Conservation (phyloP, 2,329 filamentous ascomycete genomes). For the Curvularia lunata region DNA sequence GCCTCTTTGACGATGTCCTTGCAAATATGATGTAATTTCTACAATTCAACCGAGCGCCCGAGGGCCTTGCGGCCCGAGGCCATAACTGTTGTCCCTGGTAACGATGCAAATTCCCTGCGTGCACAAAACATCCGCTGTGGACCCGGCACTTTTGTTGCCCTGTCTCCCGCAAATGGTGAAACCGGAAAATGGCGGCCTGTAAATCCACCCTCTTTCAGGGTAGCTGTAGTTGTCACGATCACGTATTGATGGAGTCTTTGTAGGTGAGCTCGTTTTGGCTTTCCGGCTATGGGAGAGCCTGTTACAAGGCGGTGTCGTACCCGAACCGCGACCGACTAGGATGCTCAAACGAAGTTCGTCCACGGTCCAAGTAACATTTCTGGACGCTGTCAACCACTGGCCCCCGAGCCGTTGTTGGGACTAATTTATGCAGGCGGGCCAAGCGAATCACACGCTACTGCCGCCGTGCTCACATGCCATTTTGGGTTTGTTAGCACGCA, state of each 20-base stretch:
- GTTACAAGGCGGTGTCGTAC: constrained; percentile 1
- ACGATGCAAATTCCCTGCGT: not conserved
- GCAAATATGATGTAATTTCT: constrained; percentile 2
- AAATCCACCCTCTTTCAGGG: too few species aligned
- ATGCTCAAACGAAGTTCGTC: not conserved
- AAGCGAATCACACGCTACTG: constrained; percentile 24
- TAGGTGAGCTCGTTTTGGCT: too few species aligned
- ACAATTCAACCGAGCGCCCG: not conserved
- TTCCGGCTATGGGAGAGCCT: too few species aligned
- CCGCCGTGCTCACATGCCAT: constrained; percentile 14
- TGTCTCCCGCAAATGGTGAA: too few species aligned
- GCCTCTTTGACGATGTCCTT: constrained; percentile 17
- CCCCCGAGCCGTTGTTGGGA: constrained; percentile 20
- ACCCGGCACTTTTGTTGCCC: constrained; percentile 10
- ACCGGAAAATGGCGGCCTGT: too few species aligned
- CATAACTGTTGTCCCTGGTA: constrained; percentile 7
- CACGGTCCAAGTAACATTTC: constrained; percentile 2
- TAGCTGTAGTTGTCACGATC: too few species aligned
- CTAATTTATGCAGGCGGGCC: constrained; percentile 16
- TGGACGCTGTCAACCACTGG: constrained; percentile 15
- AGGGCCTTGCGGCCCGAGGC: constrained; percentile 5
- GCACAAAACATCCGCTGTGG: not conserved
- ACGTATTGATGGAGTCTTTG: too few species aligned
- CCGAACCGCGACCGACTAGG: not conserved
- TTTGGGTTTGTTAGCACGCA: constrained; percentile 3